Percentiles rank a stretch among this genome's conserved stretches.
These are phyloP conservation scores for Myriosclerotinia curreyana DNA, from an alignment of 2,329 filamentous ascomycete species.

Conservation along the genomic window DNA sequence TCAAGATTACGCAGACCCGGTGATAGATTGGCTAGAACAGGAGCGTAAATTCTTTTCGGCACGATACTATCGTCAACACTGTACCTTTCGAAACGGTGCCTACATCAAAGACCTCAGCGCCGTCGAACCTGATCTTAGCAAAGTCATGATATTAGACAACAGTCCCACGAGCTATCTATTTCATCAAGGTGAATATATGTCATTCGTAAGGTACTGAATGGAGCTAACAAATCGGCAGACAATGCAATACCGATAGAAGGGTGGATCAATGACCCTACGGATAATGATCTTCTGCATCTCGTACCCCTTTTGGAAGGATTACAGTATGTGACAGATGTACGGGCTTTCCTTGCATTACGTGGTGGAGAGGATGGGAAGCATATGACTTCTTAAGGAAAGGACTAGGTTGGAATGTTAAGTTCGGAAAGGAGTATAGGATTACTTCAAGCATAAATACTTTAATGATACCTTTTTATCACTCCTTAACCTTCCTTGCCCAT, in stretches of 20 bases:
- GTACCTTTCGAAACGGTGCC: conserved; percentile 89
- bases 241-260: conserved; percentile 99
- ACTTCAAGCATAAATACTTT: conserved; percentile 23
- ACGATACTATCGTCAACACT: conserved; percentile 94
- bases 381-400: conserved; percentile 28
- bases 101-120: conserved; percentile 98
- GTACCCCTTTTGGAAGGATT: conserved; percentile 89
- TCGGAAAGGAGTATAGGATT: conserved; percentile 12
- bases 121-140: conserved; percentile 94
- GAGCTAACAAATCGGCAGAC: conserved; percentile 53
- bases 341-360: conserved; percentile 82
- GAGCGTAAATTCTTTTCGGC: conserved; percentile 95
- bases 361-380: conserved; percentile 74
- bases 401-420: conserved; percentile 10
- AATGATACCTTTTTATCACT: conserved; percentile 18
- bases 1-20: conserved; percentile 96
- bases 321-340: conserved; percentile 94
- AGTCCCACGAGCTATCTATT: conserved; percentile 98
- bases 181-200: conserved; percentile 72
- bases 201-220: conserved; percentile 15
- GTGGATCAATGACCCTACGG: conserved; percentile 98
- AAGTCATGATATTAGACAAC: conserved; percentile 98
- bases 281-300: conserved; percentile 90
- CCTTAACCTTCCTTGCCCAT: not conserved
- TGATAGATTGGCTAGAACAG: conserved; percentile 97